A percentile compares a stretch with the other conserved stretches of the same genome.
Evolutionary conservation across 192 early-diverging fungal species (phyloP).

Genomic region (Jimgerdemannia lactiflua): DNA sequence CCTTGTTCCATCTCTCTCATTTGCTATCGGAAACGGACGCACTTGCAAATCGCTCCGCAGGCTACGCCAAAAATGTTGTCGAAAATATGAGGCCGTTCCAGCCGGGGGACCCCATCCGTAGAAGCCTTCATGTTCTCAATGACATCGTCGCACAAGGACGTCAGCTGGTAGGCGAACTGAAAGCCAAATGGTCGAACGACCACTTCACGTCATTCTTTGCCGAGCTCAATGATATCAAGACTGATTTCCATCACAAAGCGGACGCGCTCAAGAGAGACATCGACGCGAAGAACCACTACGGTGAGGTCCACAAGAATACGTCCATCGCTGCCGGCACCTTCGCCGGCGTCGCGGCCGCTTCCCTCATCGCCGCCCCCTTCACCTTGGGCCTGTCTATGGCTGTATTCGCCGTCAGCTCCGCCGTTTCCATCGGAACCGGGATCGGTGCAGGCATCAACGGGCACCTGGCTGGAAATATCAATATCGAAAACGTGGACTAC

Average conservation of each 20-base stretch:
- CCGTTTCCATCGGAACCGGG: neutral
- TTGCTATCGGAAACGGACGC: neutral
- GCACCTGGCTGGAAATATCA: neutral
- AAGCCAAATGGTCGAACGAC: neutral
- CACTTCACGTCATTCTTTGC: neutral
- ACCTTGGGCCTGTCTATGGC: neutral
- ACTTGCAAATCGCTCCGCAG: neutral
- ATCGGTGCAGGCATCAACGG: neutral
- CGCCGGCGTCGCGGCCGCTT: neutral
- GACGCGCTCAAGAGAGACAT: neutral
- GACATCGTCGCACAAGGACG: neutral
- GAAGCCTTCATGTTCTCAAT: neutral
- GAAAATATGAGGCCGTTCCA: neutral
- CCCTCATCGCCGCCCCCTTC: neutral
- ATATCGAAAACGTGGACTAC: neutral
- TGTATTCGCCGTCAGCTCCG: neutral
- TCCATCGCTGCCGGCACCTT: neutral
- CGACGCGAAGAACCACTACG: neutral
- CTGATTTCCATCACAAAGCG: neutral
- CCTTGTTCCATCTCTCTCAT: too few relatives aligned
- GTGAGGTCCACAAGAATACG: neutral
- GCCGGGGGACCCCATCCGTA: neutral
- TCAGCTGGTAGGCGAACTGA: neutral
- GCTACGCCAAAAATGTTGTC: neutral
- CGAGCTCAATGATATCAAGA: neutral